These are phyloP conservation scores for Trichoderma simmonsii DNA, from an alignment of 2,329 filamentous ascomycete genomes.

Conservation along the genomic window DNA sequence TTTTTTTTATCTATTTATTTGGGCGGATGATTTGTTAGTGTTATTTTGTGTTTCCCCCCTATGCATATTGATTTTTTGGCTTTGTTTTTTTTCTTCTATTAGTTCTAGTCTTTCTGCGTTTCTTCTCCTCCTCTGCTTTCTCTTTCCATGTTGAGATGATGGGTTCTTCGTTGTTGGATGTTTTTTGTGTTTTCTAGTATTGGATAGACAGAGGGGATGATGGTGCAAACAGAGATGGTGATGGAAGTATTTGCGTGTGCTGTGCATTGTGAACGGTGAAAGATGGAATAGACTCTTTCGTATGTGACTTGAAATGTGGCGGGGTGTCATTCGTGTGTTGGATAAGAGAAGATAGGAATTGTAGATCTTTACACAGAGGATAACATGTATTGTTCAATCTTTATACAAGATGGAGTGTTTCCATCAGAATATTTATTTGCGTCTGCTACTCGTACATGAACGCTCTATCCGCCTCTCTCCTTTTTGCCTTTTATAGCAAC, in stretches of 20 bases:
- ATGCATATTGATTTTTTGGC: not conserved
- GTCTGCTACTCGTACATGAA: slow-evolving; percentile 3
- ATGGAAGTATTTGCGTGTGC: not conserved
- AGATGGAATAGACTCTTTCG: not conserved
- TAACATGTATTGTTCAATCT: not conserved
- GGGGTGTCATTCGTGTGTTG: not conserved
- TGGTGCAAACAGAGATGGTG: slow-evolving; percentile 20
- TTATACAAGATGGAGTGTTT: not conserved
- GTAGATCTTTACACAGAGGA: not conserved
- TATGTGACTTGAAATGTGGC: not conserved
- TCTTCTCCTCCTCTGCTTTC: not conserved
- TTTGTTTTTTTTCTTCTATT: slow-evolving; percentile 11
- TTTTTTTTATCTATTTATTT: not conserved
- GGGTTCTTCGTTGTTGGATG: slow-evolving; percentile 14
- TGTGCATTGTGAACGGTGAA: not conserved
- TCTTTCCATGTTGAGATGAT: slow-evolving; percentile 15
- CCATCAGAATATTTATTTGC: not conserved
- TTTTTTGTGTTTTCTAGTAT: slow-evolving; percentile 1
- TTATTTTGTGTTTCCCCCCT: not conserved
- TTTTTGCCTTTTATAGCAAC: not conserved
- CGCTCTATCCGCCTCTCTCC: not conserved
- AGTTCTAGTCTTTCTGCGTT: slow-evolving; percentile 2
- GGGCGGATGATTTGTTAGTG: not conserved
- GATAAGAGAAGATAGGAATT: not conserved
- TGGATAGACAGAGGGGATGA: slow-evolving; percentile 18